A percentile compares a stretch with the other conserved stretches of the same genome.
phyloP scores from a whole-genome alignment of 495 filamentous ascomycete species.

The Annulohypoxylon bovei region DNA sequence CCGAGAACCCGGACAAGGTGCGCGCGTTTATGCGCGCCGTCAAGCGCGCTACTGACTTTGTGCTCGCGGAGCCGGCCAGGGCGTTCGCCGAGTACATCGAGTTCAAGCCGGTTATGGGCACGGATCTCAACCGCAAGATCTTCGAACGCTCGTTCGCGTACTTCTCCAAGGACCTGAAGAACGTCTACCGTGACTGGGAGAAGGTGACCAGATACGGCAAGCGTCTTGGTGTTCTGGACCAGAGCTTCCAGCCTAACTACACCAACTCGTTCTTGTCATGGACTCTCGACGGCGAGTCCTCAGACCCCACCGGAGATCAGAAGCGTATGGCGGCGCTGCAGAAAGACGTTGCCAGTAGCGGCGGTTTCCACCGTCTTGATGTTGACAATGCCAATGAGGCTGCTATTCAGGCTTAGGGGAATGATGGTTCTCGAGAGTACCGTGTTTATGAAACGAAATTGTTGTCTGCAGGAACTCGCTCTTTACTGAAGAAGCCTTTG shows the following conservation, averaged over 20 bases:
- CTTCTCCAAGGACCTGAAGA: slow-evolving; percentile 76
- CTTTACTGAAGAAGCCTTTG: slow-evolving; percentile 3
- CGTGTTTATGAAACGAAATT: not conserved
- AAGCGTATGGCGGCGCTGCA: slow-evolving; percentile 71
- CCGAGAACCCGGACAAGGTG: slow-evolving; percentile 67
- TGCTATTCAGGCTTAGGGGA: slow-evolving; percentile 24
- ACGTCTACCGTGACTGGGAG: slow-evolving; percentile 72
- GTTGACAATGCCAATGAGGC: slow-evolving; percentile 1
- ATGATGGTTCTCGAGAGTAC: not conserved
- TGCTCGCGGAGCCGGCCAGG: slow-evolving; percentile 65
- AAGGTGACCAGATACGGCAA: slow-evolving; percentile 78
- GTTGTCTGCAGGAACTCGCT: not conserved
- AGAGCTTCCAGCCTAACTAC: slow-evolving; percentile 70
- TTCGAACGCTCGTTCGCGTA: slow-evolving; percentile 76
- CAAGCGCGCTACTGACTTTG: slow-evolving; percentile 73
- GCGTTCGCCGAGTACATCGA: slow-evolving; percentile 73
- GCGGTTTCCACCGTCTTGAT: slow-evolving; percentile 56
- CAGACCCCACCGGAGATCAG: slow-evolving; percentile 71
- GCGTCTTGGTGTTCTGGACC: slow-evolving; percentile 67
- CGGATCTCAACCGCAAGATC: slow-evolving; percentile 73
- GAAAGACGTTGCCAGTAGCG: slow-evolving; percentile 63
- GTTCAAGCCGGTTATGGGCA: slow-evolving; percentile 73
- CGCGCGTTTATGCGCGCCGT: slow-evolving; percentile 69
- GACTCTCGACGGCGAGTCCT: slow-evolving; percentile 67
- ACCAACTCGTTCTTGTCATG: slow-evolving; percentile 72